These are phyloP conservation scores for Leavenworthia alabamica DNA, from an alignment of 345 rosid genomes.

Conservation along the genomic window DNA sequence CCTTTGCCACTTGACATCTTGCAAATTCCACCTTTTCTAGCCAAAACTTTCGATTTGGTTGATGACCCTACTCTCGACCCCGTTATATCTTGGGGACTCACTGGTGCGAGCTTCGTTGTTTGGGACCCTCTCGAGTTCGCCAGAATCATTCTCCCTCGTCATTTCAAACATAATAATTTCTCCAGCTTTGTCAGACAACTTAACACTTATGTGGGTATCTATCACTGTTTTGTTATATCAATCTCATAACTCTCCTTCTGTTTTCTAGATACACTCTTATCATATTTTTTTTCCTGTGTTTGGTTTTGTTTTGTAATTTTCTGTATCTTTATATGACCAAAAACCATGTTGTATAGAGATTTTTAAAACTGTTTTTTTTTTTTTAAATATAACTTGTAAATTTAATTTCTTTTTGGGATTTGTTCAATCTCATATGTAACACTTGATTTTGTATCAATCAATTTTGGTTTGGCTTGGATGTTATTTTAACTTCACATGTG, in stretches of 20 bases:
- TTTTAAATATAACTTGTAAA: constrained; percentile 17
- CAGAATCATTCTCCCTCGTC: constrained; percentile 63
- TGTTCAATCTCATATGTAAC: constrained; percentile 13
- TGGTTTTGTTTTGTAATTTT: constrained; percentile 1
- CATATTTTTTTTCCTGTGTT: background rate
- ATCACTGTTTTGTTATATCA: constrained; percentile 31
- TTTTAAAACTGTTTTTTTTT: constrained; percentile 1
- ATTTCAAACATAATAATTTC: constrained; percentile 95
- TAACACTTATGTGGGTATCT: constrained; percentile 93
- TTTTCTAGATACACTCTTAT: constrained; percentile 1
- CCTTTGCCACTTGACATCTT: constrained; percentile 59
- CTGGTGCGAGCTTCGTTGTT: constrained; percentile 75
- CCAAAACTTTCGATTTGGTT: constrained; percentile 83
- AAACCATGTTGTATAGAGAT: constrained; percentile 13
- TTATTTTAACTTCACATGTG: background rate
- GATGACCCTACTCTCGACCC: constrained; percentile 70
- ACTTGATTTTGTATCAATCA: background rate
- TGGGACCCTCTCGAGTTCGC: constrained; percentile 90
- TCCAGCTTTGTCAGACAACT: constrained; percentile 97
- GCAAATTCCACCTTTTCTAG: constrained; percentile 70
- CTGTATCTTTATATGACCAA: background rate
- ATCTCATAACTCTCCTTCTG: constrained; percentile 29
- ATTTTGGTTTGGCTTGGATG: background rate
- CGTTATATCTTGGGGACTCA: constrained; percentile 76
- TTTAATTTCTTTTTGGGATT: background rate